These are phyloP conservation scores for Mycena rosella DNA, from an alignment of 768 basidiomycete species.

Conservation along the genomic window DNA sequence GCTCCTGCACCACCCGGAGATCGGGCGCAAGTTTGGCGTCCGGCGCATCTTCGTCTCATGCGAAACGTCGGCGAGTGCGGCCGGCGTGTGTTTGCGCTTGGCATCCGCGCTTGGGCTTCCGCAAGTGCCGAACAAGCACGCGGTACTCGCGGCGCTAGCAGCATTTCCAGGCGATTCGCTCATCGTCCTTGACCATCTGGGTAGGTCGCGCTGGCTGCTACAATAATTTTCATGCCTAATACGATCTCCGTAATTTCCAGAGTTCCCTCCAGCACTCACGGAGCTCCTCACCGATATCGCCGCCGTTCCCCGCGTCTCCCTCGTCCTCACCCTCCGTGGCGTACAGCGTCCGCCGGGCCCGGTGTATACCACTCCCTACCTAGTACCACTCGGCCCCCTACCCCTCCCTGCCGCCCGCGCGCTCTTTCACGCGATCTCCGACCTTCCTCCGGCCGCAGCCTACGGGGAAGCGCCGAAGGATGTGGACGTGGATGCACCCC, in stretches of 20 bases:
- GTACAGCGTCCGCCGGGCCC: neutral
- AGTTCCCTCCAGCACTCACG: neutral
- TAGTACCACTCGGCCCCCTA: conserved; percentile 15
- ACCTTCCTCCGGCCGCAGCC: conserved; percentile 11
- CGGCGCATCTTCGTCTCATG: conserved; percentile 23
- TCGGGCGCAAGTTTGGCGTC: conserved; percentile 5
- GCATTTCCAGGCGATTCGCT: conserved; percentile 4
- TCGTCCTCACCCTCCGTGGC: conserved; percentile 22
- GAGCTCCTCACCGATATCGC: conserved; percentile 18
- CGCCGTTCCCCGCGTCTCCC: conserved; percentile 19
- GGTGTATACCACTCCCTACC: neutral
- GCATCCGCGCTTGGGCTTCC: conserved; percentile 14
- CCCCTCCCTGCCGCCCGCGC: conserved; percentile 24
- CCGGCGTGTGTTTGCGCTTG: neutral
- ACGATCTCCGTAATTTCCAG: neutral
- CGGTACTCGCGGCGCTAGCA: conserved; percentile 10
- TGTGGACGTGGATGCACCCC: neutral
- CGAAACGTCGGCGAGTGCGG: neutral
- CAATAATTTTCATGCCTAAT: neutral
- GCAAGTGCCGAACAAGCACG: neutral
- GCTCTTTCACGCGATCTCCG: conserved; percentile 31
- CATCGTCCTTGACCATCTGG: conserved; percentile 25
- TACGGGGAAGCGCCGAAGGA: too few relatives aligned
- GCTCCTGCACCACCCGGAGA: conserved; percentile 22
- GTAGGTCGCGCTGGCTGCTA: neutral